Conservation (phyloP, 768 basidiomycete genomes). For the Mycena pura region DNA sequence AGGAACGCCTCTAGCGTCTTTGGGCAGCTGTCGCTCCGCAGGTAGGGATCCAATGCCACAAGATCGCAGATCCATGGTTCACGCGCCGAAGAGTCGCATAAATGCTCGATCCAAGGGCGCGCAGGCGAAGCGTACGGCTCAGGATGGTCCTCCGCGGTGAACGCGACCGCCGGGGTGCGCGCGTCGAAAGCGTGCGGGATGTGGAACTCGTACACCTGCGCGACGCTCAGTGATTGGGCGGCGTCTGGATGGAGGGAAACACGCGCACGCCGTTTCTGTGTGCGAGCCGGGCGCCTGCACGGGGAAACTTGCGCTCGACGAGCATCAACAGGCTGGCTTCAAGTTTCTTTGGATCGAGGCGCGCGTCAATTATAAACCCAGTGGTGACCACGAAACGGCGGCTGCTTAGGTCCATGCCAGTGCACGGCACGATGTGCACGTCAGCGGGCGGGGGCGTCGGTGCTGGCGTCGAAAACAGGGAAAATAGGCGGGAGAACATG, state of each 20-base stretch:
- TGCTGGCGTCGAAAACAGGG: not conserved
- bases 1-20: not conserved
- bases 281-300: slow-evolving; percentile 20
- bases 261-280: slow-evolving; percentile 12
- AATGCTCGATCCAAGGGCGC: no score
- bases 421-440: slow-evolving; percentile 12
- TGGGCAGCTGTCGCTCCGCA: slow-evolving; percentile 7
- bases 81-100: no score
- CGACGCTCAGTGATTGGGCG: no score
- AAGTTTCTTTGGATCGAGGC: slow-evolving; percentile 11
- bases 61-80: no score
- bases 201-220: slow-evolving; percentile 12
- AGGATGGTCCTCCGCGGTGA: not conserved
- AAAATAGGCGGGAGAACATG: not conserved
- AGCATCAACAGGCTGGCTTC: slow-evolving; percentile 9
- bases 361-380: slow-evolving; percentile 13
- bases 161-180: not conserved
- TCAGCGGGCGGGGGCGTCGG: slow-evolving; percentile 4
- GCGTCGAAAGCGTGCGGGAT: slow-evolving; percentile 4
- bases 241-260: no score
- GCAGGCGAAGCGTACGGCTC: not conserved
- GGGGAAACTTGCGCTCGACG: slow-evolving; percentile 8
- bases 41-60: not conserved
- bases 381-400: slow-evolving; percentile 14
- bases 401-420: slow-evolving; percentile 4